Conservation (phyloP, 306 rosid genomes). For the Fragaria ananassa region DNA sequence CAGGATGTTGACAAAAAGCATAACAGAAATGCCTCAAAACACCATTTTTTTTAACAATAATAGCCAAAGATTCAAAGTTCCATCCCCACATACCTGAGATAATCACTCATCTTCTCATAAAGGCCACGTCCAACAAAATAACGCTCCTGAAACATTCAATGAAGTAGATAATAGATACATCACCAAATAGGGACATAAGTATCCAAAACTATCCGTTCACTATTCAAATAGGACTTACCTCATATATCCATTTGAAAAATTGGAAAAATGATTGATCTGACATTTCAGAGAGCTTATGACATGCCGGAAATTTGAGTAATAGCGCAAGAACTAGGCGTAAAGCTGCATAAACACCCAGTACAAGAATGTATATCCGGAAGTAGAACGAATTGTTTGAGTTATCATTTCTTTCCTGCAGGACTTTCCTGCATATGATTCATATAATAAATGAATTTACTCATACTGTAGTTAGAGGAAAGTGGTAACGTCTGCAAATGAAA, state of each 20-base stretch:
- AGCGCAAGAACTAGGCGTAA: constrained; percentile 59
- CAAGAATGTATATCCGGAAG: constrained; percentile 85
- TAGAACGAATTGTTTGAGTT: constrained; percentile 64
- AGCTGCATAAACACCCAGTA: constrained; percentile 79
- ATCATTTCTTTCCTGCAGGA: constrained; percentile 74
- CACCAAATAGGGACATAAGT: constrained; percentile 20
- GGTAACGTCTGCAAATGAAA: constrained; percentile 1
- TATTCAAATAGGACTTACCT: constrained; percentile 40
- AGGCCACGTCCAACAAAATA: constrained; percentile 97
- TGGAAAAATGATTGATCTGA: constrained; percentile 91
- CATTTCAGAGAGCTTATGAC: constrained; percentile 82
- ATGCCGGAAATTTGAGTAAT: constrained; percentile 73
- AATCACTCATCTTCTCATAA: constrained; percentile 75
- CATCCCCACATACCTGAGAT: constrained; percentile 63
- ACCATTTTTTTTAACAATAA: not conserved
- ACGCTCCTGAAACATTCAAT: constrained; percentile 64
- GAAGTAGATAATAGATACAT: constrained; percentile 11
- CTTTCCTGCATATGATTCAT: constrained; percentile 64
- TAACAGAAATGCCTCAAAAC: not conserved
- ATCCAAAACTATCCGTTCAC: constrained; percentile 9
- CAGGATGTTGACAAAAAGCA: not conserved
- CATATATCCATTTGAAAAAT: constrained; percentile 97
- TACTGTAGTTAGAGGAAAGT: not conserved
- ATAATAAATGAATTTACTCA: not conserved
- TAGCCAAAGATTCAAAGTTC: not conserved